Evolutionary conservation across 257 asterid species (phyloP).

Genomic region (Echites panduratus): DNA sequence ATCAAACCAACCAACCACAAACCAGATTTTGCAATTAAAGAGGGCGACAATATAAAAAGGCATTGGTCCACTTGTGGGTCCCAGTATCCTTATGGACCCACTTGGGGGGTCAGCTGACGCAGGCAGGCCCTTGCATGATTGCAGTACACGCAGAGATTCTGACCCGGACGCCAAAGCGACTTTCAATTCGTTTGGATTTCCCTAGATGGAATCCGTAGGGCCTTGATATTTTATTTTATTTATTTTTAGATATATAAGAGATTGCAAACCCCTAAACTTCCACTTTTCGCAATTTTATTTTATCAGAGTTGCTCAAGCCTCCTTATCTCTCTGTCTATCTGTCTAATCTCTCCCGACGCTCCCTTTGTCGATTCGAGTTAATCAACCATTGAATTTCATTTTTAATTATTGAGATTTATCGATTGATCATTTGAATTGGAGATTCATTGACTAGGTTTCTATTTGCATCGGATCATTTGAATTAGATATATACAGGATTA

Average conservation of each 20-base stretch:
- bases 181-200: slow-evolving; percentile 21
- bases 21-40: background rate
- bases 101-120: slow-evolving; percentile 25
- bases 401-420: background rate
- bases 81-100: slow-evolving; percentile 14
- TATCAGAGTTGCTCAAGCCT: background rate
- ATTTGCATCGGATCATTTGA: background rate
- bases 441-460: background rate
- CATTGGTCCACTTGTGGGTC: slow-evolving; percentile 9
- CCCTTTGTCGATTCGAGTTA: slow-evolving; percentile 1
- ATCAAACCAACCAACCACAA: background rate
- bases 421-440: background rate
- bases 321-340: background rate
- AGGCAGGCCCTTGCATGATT: slow-evolving; percentile 17
- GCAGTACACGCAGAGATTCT: slow-evolving; percentile 10
- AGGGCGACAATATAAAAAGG: background rate
- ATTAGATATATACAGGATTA: background rate
- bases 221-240: slow-evolving; percentile 5
- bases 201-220: slow-evolving; percentile 21
- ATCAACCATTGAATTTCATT: background rate
- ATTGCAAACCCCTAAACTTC: background rate
- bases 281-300: slow-evolving; percentile 3
- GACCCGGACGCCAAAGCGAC: slow-evolving; percentile 32
- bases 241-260: slow-evolving; percentile 23
- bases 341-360: background rate